Percentiles rank a stretch among this genome's conserved stretches.
Evolutionary conservation across 345 rosid species (phyloP).

Genomic region (Gossypium mustelinum): DNA sequence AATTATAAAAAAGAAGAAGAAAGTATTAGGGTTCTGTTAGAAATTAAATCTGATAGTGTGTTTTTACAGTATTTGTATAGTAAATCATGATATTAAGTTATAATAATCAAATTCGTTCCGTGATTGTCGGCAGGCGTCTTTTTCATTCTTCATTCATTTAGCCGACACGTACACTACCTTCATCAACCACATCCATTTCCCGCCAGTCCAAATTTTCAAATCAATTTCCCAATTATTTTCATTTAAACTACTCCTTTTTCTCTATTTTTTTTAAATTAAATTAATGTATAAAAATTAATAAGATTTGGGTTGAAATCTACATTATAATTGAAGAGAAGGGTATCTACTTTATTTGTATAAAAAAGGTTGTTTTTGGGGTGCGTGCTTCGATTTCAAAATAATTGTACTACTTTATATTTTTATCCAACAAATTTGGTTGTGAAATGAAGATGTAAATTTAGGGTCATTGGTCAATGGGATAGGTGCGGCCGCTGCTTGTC

Average conservation of each 20-base stretch:
- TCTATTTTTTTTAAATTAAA: no score
- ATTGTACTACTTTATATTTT: no score
- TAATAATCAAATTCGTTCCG: not conserved
- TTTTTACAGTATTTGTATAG: not conserved
- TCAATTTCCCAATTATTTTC: no score
- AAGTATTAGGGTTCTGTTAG: not conserved
- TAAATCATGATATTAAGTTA: not conserved
- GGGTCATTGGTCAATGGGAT: not conserved
- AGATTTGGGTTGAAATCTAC: no score
- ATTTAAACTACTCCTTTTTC: no score
- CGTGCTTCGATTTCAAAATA: no score
- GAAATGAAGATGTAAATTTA: not conserved
- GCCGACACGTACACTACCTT: not conserved
- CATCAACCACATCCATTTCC: not conserved
- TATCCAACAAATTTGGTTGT: no score
- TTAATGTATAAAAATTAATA: no score
- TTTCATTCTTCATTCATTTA: not conserved
- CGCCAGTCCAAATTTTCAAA: not conserved
- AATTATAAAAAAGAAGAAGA: not conserved
- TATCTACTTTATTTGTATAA: no score
- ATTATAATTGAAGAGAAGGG: no score
- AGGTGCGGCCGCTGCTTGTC: not conserved
- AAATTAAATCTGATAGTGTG: not conserved
- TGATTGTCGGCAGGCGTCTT: slow-evolving; percentile 12
- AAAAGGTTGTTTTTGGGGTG: no score